These are phyloP conservation scores for Boletus fagicola DNA, from an alignment of 768 basidiomycete genomes.

Conservation along the genomic window DNA sequence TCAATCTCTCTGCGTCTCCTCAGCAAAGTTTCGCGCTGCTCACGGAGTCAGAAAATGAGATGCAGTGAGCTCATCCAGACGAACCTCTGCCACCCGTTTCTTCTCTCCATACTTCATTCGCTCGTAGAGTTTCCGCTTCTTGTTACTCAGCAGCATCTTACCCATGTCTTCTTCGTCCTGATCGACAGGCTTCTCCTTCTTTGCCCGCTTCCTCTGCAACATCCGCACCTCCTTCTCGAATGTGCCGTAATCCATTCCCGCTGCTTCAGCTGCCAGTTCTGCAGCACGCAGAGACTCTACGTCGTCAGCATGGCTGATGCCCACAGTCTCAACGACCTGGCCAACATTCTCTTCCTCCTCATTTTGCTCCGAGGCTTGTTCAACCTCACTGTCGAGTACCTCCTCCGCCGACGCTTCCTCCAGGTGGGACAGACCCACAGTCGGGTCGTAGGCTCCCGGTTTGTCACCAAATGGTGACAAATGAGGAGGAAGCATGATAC, in stretches of 20 bases:
- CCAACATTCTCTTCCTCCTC: conserved; percentile 29
- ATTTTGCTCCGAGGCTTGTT: conserved; percentile 18
- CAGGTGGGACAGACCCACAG: conserved; percentile 30
- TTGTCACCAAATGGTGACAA: conserved; percentile 91
- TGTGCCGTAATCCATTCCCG: conserved; percentile 73
- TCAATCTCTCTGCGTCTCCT: conserved; percentile 54
- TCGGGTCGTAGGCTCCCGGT: conserved; percentile 74
- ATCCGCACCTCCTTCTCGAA: conserved; percentile 78
- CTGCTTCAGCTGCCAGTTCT: conserved; percentile 89
- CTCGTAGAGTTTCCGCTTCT: conserved; percentile 89
- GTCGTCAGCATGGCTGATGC: conserved; percentile 45
- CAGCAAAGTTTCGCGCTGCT: conserved; percentile 61
- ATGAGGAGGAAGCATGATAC: conserved; percentile 87
- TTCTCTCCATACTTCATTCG: conserved; percentile 86
- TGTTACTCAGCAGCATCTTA: conserved; percentile 98
- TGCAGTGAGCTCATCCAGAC: conserved; percentile 25
- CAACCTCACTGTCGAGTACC: conserved; percentile 31
- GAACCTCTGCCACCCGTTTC: conserved; percentile 76
- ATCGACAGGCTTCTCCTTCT: conserved; percentile 37
- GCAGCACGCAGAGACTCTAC: conserved; percentile 74
- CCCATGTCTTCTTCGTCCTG: conserved; percentile 77
- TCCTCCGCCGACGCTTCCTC: conserved; percentile 31
- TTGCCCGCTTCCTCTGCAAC: conserved; percentile 42
- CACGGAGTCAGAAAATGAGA: conserved; percentile 11
- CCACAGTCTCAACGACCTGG: conserved; percentile 29